Evolutionary conservation across 306 rosid species (phyloP).

Genomic region (Acacia crassicarpa): DNA sequence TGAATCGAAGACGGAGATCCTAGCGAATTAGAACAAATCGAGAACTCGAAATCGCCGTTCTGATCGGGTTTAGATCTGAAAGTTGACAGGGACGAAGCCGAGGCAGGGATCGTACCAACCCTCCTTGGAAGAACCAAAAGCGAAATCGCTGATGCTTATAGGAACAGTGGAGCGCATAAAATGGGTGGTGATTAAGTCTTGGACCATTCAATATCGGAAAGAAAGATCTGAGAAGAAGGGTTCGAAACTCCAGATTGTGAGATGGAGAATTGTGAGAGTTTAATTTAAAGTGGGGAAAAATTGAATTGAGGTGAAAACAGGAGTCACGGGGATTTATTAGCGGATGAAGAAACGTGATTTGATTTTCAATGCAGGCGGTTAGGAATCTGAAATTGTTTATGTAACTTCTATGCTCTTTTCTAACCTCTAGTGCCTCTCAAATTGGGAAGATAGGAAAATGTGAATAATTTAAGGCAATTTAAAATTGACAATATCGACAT

Average conservation of each 20-base stretch:
- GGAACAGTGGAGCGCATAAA: conserved; percentile 29
- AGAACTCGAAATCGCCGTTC: not conserved
- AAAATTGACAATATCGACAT: not conserved
- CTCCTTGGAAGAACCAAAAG: conserved; percentile 68
- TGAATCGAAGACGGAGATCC: not conserved
- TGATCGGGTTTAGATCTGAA: not conserved
- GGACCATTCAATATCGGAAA: not conserved
- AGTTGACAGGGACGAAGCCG: conserved; percentile 56
- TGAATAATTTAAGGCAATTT: not conserved
- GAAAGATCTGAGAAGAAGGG: not conserved
- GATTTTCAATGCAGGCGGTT: not conserved
- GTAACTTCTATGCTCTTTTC: not conserved
- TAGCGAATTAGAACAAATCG: not conserved
- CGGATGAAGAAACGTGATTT: not conserved
- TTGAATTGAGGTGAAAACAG: not conserved
- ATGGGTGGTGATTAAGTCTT: not conserved
- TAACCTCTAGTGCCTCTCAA: not conserved
- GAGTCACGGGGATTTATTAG: not conserved
- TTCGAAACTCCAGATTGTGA: not conserved
- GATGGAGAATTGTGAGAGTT: not conserved
- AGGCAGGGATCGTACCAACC: conserved; percentile 86
- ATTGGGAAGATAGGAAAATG: not conserved
- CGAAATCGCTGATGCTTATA: conserved; percentile 37
- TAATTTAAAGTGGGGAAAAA: not conserved
- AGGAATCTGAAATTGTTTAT: not conserved